A percentile compares a stretch with the other conserved stretches of the same genome.
phyloP scores from a whole-genome alignment of 306 rosid species.

The Echinosophora koreensis region DNA sequence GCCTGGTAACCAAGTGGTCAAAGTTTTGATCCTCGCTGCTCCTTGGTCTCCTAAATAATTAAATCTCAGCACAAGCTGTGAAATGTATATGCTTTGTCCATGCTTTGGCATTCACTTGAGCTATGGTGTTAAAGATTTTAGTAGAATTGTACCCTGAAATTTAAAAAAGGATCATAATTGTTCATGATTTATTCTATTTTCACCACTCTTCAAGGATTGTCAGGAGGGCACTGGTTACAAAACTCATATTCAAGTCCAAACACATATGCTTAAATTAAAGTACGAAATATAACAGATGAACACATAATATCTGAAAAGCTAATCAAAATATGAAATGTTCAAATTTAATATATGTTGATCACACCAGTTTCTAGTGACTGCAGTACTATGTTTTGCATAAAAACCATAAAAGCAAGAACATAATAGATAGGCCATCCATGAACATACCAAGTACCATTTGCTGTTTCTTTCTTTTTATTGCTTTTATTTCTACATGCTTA shows the following conservation, averaged over 20 bases:
- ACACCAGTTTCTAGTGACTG: constrained; percentile 5
- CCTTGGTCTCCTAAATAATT: constrained; percentile 5
- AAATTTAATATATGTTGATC: neutral
- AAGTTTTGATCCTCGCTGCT: neutral
- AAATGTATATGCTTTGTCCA: constrained; percentile 16
- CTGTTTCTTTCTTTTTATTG: neutral
- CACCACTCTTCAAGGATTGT: constrained; percentile 15
- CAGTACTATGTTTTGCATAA: neutral
- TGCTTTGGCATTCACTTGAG: neutral
- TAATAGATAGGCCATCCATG: neutral
- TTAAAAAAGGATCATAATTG: neutral
- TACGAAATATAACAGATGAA: neutral
- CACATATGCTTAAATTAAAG: neutral
- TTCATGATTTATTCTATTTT: neutral
- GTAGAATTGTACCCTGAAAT: neutral
- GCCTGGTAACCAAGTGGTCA: constrained; percentile 18
- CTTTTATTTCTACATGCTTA: neutral
- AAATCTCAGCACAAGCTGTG: neutral
- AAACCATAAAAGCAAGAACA: neutral
- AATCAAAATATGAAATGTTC: constrained; percentile 1
- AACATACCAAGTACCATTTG: constrained; percentile 7
- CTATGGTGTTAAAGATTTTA: neutral
- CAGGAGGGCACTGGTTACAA: neutral
- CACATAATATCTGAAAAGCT: neutral
- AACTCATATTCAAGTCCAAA: neutral